Percentiles rank a stretch among this genome's conserved stretches.
phyloP scores from a whole-genome alignment of 192 early-diverging fungal genomes.

The Dispira parvispora region DNA sequence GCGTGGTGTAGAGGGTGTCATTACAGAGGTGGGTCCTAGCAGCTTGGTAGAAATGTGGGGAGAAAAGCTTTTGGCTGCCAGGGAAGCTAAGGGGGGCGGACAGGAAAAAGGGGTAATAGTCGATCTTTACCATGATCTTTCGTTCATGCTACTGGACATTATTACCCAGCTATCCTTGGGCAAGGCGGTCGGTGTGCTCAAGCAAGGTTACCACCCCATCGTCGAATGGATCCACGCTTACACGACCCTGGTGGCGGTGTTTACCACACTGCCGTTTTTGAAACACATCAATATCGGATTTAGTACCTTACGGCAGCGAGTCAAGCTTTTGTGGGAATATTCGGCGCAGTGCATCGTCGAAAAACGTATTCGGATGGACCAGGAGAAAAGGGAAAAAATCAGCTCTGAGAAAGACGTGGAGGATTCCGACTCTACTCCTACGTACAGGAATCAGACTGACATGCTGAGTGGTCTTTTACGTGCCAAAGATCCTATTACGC shows the following conservation, averaged over 20 bases:
- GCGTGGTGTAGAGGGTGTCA: neutral
- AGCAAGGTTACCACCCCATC: neutral
- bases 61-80: too few species aligned
- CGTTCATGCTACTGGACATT: neutral
- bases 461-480: neutral
- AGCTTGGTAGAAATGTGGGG: neutral
- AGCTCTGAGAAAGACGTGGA: too few species aligned
- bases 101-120: neutral
- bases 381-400: neutral
- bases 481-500: neutral
- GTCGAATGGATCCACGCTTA: neutral
- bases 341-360: neutral
- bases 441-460: neutral
- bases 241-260: neutral
- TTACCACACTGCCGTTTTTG: neutral
- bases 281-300: neutral
- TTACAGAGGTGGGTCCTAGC: neutral
- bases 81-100: neutral
- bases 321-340: neutral
- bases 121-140: neutral
- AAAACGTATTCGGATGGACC: neutral
- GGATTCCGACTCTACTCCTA: too few species aligned
- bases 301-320: neutral
- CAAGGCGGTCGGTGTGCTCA: neutral
- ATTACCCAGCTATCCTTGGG: constrained; percentile 1